Evolutionary conservation across 2,329 filamentous ascomycete genomes (phyloP), one percentile per base, ranked within the genome.

Genomic region (Colletotrichum tanaceti): DNA sequence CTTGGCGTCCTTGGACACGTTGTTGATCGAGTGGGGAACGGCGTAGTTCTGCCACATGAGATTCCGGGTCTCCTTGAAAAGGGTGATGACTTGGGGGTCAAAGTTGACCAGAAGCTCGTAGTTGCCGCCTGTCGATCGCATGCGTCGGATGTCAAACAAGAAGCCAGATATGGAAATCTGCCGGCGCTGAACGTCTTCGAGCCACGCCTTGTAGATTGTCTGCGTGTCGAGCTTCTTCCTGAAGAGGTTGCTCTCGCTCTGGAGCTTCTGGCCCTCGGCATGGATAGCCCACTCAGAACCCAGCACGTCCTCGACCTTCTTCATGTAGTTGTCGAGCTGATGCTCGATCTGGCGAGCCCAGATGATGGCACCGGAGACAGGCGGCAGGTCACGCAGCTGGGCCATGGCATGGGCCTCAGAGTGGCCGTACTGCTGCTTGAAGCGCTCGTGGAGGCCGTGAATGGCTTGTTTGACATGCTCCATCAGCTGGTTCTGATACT

Each of bases 391-490:
- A 71, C 95, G 94, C 65, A 99, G 86, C 79, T 98, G 95, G 3
- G 96, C 94, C 97, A 99, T 99, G 4, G 94, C 94, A 78, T 98
- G 95, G 2, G 96, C 94, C 80, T 99, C 96, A 0, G 97, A 98
- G 77, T 98, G 94, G 2, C 94, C 97, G 79, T 99, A 99, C 77
- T 99, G 96, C 78, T 97, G 94, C 82, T 98, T 99, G 85, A 98
- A 99, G 38, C 96, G 92, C 82, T 98, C 94, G 74, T 99, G 97
- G 35, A 99, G 86, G 5, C 91, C 90, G 50, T 93, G 91, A 73
- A 99, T 99, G 76, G 97, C 97, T 76, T 94, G 91, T 79, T 98
- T 98, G 75, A 99, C 96, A 74, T 97, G 97, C 75, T 98, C 94
- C 78, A 99, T 97, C 41, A 99, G 89, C 79, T 98, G 94, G 5